Evolutionary conservation across 1,284 basidiomycete species (phyloP), one percentile per base, ranked within the genome.

Genomic region (Austropuccinia psidii): DNA sequence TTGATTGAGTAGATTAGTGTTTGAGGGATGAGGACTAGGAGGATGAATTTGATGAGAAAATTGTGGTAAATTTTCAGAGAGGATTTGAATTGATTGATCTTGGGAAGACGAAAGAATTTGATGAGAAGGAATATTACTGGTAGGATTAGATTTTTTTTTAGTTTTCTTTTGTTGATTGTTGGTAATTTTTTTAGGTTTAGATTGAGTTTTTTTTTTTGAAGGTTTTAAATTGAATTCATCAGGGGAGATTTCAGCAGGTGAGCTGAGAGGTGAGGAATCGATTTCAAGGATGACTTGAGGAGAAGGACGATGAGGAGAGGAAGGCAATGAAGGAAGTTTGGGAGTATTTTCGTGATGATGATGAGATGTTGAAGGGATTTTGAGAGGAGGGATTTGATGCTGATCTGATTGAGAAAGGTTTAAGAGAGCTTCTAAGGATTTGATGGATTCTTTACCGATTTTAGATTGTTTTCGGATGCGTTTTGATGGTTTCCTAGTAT

Each of bases 401-500:
- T 13, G 57, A 15, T 41, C 57, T 41, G 66, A 68, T 45, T 65
- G 61, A 47, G 61, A 65, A 4, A 68, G 66, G 24, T 41, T 68
- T 21, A 57, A 11, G 17, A 68, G 66, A n/a, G 54, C 54, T 31
- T 68, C 37, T 4, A 68, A 21, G 11, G 66, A 68, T 68, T 57
- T 54, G 17, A 52, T 52, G 17, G 66, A 68, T 39, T 21, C 52
- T 39, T 68, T 41, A 11, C 66, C 66, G 11, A 31, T 55, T 19
- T 49, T 52, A n/a, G 66, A 68, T 68, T 68, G 66, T 57, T 68
- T 68, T 43, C 66, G 50, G n/a, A 68, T 52, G 24, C 66, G 66
- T 29, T 68, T 68, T 24, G n/a, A n/a, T n/a, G n/a, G 50, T 52
- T 19, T 11, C n/a, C 13, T 15, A 21, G 43, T 49, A 24, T 33